Conservation (phyloP, 2,329 filamentous ascomycete species). For the Ophiostoma himal-ulmi region DNA sequence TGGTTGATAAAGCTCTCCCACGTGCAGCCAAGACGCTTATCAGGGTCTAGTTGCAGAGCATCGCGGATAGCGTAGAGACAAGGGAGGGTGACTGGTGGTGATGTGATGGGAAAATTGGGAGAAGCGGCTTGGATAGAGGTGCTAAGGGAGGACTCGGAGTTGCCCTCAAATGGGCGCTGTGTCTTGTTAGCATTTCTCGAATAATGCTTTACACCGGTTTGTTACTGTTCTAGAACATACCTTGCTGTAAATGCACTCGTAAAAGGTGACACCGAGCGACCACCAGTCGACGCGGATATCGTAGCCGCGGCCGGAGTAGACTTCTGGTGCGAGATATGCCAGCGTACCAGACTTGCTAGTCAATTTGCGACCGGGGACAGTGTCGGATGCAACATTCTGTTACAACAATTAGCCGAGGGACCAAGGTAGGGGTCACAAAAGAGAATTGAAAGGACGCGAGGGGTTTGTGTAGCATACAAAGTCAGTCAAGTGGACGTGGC, state of each 20-base stretch:
- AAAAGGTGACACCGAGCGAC: slow-evolving; percentile 96
- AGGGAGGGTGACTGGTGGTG: slow-evolving; percentile 78
- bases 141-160: slow-evolving; percentile 72
- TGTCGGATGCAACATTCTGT: slow-evolving; percentile 94
- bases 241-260: slow-evolving; percentile 99
- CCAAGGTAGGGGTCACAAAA: neutral
- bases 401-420: slow-evolving; percentile 14
- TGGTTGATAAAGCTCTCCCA: slow-evolving; percentile 84
- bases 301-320: slow-evolving; percentile 87
- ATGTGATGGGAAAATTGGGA: slow-evolving; percentile 86
- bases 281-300: slow-evolving; percentile 93
- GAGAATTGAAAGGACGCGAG: neutral
- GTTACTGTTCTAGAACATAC: slow-evolving; percentile 40
- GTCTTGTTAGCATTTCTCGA: neutral
- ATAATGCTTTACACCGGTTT: no score
- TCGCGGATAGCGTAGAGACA: slow-evolving; percentile 86
- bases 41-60: slow-evolving; percentile 72
- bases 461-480: slow-evolving; percentile 58
- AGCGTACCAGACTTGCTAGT: slow-evolving; percentile 96
- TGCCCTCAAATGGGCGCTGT: slow-evolving; percentile 88
- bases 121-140: slow-evolving; percentile 73
- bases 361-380: slow-evolving; percentile 71
- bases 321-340: slow-evolving; percentile 91
- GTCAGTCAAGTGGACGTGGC: slow-evolving; percentile 94
- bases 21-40: slow-evolving; percentile 74